Evolutionary conservation across 2,329 filamentous ascomycete species (phyloP).

Genomic region (Gremmenia infestans): DNA sequence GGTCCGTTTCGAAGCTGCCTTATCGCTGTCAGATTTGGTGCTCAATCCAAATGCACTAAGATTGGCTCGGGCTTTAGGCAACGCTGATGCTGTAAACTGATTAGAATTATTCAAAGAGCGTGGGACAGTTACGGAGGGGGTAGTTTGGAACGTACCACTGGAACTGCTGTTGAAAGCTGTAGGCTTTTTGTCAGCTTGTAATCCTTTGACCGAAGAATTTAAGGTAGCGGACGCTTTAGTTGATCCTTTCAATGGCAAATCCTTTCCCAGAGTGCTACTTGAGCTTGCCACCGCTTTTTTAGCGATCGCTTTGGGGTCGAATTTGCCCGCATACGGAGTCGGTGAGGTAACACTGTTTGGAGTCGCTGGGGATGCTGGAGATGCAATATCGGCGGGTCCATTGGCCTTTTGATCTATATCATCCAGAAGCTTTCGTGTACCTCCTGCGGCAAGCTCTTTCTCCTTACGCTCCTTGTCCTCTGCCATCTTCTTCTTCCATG

Average conservation of each 20-base stretch:
- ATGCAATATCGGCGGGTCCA: constrained; percentile 35
- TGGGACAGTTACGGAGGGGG: no score
- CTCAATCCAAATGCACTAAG: constrained; percentile 80
- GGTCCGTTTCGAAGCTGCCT: constrained; percentile 64
- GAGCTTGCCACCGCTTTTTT: constrained; percentile 67
- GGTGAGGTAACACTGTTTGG: constrained; percentile 47
- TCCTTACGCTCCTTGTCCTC: constrained; percentile 70
- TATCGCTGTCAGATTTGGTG: constrained; percentile 62
- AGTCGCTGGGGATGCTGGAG: constrained; percentile 48
- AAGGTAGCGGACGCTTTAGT: constrained; percentile 41
- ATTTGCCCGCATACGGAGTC: constrained; percentile 67
- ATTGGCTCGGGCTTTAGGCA: constrained; percentile 66
- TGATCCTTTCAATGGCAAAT: constrained; percentile 45
- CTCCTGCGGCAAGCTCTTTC: constrained; percentile 60
- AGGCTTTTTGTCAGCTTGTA: constrained; percentile 39
- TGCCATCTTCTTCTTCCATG: constrained; percentile 85
- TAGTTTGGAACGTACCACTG: constrained; percentile 32
- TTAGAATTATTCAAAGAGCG: constrained; percentile 11
- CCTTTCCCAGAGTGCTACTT: constrained; percentile 50
- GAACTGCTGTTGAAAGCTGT: constrained; percentile 36
- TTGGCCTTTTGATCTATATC: constrained; percentile 69
- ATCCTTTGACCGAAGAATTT: constrained; percentile 35
- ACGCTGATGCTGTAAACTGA: constrained; percentile 38
- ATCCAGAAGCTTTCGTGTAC: constrained; percentile 62
- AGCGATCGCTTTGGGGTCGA: constrained; percentile 79